These are phyloP conservation scores for Cutaneotrichosporon daszewskae DNA, from an alignment of 1,284 basidiomycete genomes.

Conservation along the genomic window DNA sequence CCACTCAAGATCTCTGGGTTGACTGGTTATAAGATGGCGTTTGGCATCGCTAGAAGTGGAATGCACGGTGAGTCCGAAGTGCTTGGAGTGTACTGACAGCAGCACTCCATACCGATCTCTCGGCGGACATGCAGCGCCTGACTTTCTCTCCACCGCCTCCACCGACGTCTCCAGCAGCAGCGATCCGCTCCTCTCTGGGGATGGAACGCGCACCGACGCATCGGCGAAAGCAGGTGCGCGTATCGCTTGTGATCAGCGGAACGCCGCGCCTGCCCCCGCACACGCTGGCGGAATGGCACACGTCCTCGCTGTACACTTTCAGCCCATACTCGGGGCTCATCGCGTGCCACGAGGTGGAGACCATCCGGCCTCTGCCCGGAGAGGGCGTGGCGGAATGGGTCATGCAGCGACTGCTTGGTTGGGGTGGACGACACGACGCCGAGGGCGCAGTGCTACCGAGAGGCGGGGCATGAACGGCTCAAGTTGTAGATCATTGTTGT, in stretches of 20 bases:
- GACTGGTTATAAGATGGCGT: conserved; percentile 39
- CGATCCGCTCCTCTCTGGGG: conserved; percentile 7
- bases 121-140: conserved; percentile 37
- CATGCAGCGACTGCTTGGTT: too few species aligned
- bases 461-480: too few species aligned
- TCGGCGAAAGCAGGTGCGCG: conserved; percentile 40
- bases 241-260: conserved; percentile 36
- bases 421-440: too few species aligned
- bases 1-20: conserved; percentile 43
- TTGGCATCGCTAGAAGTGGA: conserved; percentile 41
- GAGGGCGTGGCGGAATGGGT: conserved; percentile 47
- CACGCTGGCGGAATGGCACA: conserved; percentile 40
- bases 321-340: conserved; percentile 46
- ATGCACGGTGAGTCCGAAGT: conserved; percentile 38
- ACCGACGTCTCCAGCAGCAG: conserved; percentile 10
- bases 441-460: too few species aligned
- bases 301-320: conserved; percentile 46
- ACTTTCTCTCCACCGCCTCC: conserved; percentile 29
- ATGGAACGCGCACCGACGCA: conserved; percentile 11
- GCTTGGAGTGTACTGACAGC: conserved; percentile 5
- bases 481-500: too few species aligned
- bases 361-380: conserved; percentile 46
- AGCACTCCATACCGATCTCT: conserved; percentile 44
- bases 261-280: conserved; percentile 40
- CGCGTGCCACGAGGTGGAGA: conserved; percentile 45